Conservation (phyloP, 768 basidiomycete species). For the Nidularia sp. region DNA sequence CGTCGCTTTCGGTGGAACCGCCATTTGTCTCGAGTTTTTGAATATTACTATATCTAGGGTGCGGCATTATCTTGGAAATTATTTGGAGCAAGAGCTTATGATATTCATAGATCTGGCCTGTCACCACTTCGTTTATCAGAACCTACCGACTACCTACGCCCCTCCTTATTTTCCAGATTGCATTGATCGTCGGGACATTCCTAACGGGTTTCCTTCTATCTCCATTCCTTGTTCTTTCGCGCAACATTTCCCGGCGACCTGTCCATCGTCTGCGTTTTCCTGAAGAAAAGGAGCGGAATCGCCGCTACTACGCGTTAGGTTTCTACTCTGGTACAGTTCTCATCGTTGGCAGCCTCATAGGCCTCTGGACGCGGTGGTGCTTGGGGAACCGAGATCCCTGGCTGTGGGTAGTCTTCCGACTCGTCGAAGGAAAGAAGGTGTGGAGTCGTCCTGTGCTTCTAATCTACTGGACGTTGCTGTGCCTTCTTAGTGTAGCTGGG, state of each 20-base stretch:
- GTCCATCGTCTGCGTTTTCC: slow-evolving; percentile 79
- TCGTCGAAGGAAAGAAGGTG: slow-evolving; percentile 67
- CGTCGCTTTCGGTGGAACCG: slow-evolving; percentile 85
- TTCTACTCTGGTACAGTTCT: slow-evolving; percentile 77
- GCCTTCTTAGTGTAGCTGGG: slow-evolving; percentile 82
- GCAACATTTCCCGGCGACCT: slow-evolving; percentile 87
- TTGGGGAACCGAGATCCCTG: slow-evolving; percentile 81
- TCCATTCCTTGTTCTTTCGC: slow-evolving; percentile 86
- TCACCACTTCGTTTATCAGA: slow-evolving; percentile 78
- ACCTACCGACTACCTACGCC: slow-evolving; percentile 93
- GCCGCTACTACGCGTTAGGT: slow-evolving; percentile 77
- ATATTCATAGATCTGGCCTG: slow-evolving; percentile 64
- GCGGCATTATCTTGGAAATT: slow-evolving; percentile 16
- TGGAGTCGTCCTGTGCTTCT: slow-evolving; percentile 81
- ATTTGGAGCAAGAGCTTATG: not conserved
- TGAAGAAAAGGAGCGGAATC: slow-evolving; percentile 77
- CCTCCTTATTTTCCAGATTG: slow-evolving; percentile 85
- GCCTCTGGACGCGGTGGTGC: slow-evolving; percentile 90
- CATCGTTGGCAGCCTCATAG: slow-evolving; percentile 80
- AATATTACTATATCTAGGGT: slow-evolving; percentile 83
- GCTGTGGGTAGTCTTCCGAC: slow-evolving; percentile 78
- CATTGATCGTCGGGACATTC: slow-evolving; percentile 88
- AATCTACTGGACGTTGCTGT: slow-evolving; percentile 81
- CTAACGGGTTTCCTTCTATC: slow-evolving; percentile 94
- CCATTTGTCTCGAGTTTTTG: slow-evolving; percentile 80